Evolutionary conservation across 768 basidiomycete species (phyloP).

Genomic region (Steccherinum ochraceum): DNA sequence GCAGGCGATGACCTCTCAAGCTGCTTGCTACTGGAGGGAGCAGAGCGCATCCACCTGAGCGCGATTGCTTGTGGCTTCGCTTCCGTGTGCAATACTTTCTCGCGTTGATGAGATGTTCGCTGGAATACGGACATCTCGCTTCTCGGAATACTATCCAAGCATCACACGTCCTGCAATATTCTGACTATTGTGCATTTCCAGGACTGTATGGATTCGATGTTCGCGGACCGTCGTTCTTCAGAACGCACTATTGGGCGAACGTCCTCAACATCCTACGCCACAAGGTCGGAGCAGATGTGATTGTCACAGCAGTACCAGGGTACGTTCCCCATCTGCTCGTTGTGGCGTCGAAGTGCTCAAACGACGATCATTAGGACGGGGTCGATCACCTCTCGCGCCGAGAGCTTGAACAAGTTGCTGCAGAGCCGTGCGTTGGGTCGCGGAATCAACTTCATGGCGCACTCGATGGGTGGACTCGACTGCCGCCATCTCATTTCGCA

Average conservation of each 20-base stretch:
- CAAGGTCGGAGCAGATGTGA: constrained; percentile 87
- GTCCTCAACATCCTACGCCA: constrained; percentile 75
- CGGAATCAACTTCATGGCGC: constrained; percentile 89
- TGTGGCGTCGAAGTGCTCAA: too few species aligned
- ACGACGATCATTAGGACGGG: constrained; percentile 65
- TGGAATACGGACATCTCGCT: too few species aligned
- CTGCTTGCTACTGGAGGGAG: too few species aligned
- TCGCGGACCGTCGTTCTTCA: constrained; percentile 71
- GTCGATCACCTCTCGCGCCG: constrained; percentile 76
- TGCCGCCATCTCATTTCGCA: constrained; percentile 89
- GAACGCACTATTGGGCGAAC: constrained; percentile 93
- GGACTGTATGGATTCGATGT: constrained; percentile 96
- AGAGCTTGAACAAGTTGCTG: constrained; percentile 68
- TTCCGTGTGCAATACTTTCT: too few species aligned
- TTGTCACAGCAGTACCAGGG: constrained; percentile 93
- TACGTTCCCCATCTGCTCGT: constrained; percentile 34
- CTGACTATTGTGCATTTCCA: constrained; percentile 25
- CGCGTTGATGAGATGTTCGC: too few species aligned
- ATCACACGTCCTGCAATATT: too few species aligned
- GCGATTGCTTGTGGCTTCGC: too few species aligned
- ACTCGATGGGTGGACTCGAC: constrained; percentile 98
- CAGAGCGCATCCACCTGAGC: too few species aligned
- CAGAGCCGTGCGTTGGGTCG: constrained; percentile 59
- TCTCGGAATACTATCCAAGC: too few species aligned
- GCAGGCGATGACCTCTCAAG: too few species aligned